Percentiles rank a stretch among this genome's conserved stretches.
Evolutionary conservation across 768 basidiomycete species (phyloP).

Genomic region (Lactarius pseudohatsudake): DNA sequence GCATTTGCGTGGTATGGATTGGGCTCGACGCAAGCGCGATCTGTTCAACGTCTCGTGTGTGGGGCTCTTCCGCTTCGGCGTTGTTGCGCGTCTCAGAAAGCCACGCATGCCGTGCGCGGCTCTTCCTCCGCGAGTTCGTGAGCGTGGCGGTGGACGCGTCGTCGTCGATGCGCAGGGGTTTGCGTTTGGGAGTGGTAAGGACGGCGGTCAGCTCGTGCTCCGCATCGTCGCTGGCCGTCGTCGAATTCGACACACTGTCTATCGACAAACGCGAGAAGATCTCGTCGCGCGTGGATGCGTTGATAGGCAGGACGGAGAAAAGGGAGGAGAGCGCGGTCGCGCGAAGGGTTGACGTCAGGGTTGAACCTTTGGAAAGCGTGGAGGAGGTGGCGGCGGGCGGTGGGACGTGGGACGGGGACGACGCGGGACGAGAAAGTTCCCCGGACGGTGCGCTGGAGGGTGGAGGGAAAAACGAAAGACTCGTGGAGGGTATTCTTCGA

Average conservation of each 20-base stretch:
- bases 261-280: conserved; percentile 29
- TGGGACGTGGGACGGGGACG: not conserved
- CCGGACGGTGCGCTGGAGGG: conserved; percentile 13
- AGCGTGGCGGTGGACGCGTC: not conserved
- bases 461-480: conserved; percentile 38
- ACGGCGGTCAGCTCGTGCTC: conserved; percentile 27
- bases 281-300: conserved; percentile 28
- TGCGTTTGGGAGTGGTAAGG: conserved; percentile 19
- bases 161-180: not conserved
- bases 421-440: not conserved
- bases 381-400: conserved; percentile 6
- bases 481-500: conserved; percentile 35
- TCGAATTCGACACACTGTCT: conserved; percentile 27
- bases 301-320: conserved; percentile 27
- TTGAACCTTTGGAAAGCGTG: conserved; percentile 12
- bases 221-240: conserved; percentile 24
- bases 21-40: conserved; percentile 26
- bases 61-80: not conserved
- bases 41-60: conserved; percentile 17
- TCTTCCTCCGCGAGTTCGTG: conserved; percentile 1
- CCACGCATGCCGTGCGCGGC: not conserved
- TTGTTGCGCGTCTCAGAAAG: not conserved
- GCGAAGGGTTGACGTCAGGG: conserved; percentile 10
- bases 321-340: conserved; percentile 25
- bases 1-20: conserved; percentile 29